Evolutionary conservation across 2,329 filamentous ascomycete genomes (phyloP).

Genomic region (Tolypocladium sp.): DNA sequence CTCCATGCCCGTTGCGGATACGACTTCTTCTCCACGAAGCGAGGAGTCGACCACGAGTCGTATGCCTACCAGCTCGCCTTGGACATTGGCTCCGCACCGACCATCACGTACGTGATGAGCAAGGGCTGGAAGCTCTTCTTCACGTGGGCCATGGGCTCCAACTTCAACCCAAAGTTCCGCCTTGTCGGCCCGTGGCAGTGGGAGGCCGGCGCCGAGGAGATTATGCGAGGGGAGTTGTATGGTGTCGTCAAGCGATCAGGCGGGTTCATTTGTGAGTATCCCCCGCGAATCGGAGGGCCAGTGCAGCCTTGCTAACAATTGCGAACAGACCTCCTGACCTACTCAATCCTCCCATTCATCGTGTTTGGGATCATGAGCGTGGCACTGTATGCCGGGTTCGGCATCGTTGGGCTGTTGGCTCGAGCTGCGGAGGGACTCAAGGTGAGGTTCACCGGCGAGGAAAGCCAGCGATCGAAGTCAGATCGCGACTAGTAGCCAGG

Average conservation of each 20-base stretch:
- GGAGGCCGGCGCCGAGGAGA: slow-evolving; percentile 20
- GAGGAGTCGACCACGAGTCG: slow-evolving; percentile 38
- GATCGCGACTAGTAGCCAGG: neutral
- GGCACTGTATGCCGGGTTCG: slow-evolving; percentile 13
- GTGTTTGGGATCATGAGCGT: slow-evolving; percentile 24
- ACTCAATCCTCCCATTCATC: slow-evolving; percentile 24
- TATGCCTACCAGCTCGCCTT: slow-evolving; percentile 40
- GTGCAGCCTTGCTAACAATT: slow-evolving; percentile 4
- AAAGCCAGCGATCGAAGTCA: neutral
- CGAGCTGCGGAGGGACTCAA: neutral
- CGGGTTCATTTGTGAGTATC: slow-evolving; percentile 25
- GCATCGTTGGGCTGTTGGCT: slow-evolving; percentile 4
- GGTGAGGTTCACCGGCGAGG: neutral
- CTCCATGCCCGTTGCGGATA: slow-evolving; percentile 24
- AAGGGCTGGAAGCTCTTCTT: slow-evolving; percentile 28
- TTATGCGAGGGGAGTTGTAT: slow-evolving; percentile 34
- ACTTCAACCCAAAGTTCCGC: slow-evolving; percentile 40
- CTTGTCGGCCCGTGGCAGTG: slow-evolving; percentile 34
- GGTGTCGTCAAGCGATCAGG: slow-evolving; percentile 25
- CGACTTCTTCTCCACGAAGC: slow-evolving; percentile 22
- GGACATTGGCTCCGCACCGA: slow-evolving; percentile 35
- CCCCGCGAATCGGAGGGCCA: neutral
- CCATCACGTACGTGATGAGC: slow-evolving; percentile 20
- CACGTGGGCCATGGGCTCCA: slow-evolving; percentile 38
- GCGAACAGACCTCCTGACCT: slow-evolving; percentile 21